Base-by-base conservation (phyloP, 148 eudicot species). In the Cornus florida region DNA sequence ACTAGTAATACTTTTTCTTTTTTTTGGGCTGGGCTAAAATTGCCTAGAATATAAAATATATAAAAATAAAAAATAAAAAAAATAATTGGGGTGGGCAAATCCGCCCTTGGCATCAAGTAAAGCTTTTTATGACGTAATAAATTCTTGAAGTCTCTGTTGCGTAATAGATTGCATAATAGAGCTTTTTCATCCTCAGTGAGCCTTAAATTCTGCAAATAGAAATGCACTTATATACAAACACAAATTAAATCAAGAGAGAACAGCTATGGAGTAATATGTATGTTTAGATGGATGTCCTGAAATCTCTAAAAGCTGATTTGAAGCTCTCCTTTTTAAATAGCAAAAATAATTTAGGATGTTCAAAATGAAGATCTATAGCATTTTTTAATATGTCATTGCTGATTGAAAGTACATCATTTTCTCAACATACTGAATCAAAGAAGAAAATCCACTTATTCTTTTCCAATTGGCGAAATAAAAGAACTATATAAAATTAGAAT, bases 81-180 rank as follows among this genome's bases (percentile, higher is more conserved):
- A 28, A 28, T 28, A n/a, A n/a, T 28, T 1, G 28, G 28, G 28
- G 28, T 28, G 28, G 28, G 28, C 28, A 28, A 28, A 28, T 28
- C 28, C 28, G 28, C 28, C 28, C 28, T 28, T 28, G 28, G 28
- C 28, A 28, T 28, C 28, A 28, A 81, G 82, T 80, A 85, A 39
- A 96, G 98, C 83, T 96, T 96, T 78, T 85, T 91, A 35, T 81
- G 85, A 41, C 82, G 82, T 23, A 92, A 82, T 84, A 96, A 79
- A 69, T 84, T 81, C 81, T 89, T 90, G 62, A 89, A 76, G 76
- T 96, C 98, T 67, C 81, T 89, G 65, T 90, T 80, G 70, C 97
- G 92, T 75, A 96, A 72, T 75, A 97, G 89, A 70, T 90, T 80
- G 70, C 97, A 91, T 75, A 96, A 72, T 75, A 97, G 89, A 70